phyloP scores from a whole-genome alignment of 768 basidiomycete genomes.

The Boletus pseudo-olivaceus region DNA sequence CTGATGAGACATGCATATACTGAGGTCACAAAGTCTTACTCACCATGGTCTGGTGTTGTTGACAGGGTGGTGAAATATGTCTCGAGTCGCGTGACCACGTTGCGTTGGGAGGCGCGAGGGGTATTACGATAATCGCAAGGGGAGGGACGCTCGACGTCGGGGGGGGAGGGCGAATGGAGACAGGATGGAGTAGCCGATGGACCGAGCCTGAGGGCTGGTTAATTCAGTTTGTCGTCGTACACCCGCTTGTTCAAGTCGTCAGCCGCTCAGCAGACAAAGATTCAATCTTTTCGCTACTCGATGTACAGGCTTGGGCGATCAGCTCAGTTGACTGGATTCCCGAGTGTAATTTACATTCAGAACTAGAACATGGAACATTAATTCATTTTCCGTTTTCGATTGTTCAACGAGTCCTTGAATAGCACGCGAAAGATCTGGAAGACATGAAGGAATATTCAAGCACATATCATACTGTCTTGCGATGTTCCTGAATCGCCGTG shows the following conservation, averaged over 20 bases:
- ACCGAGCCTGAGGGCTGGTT: not conserved
- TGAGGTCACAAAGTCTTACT: not conserved
- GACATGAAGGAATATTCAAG: not conserved
- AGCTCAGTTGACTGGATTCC: not conserved
- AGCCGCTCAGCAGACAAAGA: conserved; percentile 16
- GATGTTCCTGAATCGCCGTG: conserved; percentile 38
- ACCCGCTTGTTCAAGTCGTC: conserved; percentile 27
- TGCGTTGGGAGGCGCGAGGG: not conserved
- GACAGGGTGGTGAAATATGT: not conserved
- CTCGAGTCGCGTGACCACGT: conserved; percentile 15
- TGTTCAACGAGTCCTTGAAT: not conserved
- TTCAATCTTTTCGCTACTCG: not conserved
- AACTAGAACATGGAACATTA: not conserved
- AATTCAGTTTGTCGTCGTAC: conserved; percentile 7
- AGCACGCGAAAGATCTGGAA: not conserved
- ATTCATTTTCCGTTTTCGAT: too few relatives aligned
- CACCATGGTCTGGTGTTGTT: conserved; percentile 20
- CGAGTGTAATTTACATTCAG: not conserved
- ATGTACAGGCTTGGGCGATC: not conserved
- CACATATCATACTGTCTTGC: conserved; percentile 30
- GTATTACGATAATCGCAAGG: conserved; percentile 8
- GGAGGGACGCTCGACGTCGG: conserved; percentile 4
- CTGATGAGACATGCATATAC: conserved; percentile 5
- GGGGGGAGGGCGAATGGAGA: not conserved
- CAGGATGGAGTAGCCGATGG: conserved; percentile 10